phyloP scores from a whole-genome alignment of 192 early-diverging fungal genomes.

The Neocallimastix lanati region DNA sequence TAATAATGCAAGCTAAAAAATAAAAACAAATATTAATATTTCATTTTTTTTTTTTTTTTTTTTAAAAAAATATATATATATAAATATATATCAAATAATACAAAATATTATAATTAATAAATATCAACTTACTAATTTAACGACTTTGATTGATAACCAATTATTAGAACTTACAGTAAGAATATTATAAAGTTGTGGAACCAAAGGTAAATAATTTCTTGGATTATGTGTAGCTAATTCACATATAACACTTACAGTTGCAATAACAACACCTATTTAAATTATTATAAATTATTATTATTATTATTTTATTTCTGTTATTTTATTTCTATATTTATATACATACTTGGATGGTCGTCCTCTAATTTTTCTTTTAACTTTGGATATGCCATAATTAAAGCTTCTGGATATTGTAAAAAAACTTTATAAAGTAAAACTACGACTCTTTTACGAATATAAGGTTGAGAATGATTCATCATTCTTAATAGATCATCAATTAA shows the following conservation, averaged over 20 bases:
- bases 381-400: slow-evolving; percentile 58
- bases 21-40: no score
- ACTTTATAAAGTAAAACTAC: slow-evolving; percentile 73
- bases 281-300: not conserved
- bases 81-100: not conserved
- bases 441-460: slow-evolving; percentile 83
- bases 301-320: no score
- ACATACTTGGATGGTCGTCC: slow-evolving; percentile 73
- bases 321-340: no score
- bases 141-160: slow-evolving; percentile 99
- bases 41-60: no score
- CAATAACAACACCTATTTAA: slow-evolving; percentile 61
- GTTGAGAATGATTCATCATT: slow-evolving; percentile 79
- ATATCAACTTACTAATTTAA: slow-evolving; percentile 57
- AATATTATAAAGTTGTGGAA: slow-evolving; percentile 81
- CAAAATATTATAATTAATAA: not conserved
- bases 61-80: slow-evolving; percentile 2
- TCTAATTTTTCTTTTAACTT: slow-evolving; percentile 71
- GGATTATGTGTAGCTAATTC: slow-evolving; percentile 87
- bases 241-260: slow-evolving; percentile 89
- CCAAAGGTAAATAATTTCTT: slow-evolving; percentile 78
- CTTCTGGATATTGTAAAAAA: slow-evolving; percentile 79
- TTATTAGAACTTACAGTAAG: slow-evolving; percentile 83
- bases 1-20: slow-evolving; percentile 84
- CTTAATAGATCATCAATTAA: slow-evolving; percentile 66